Base-by-base conservation (phyloP, 225 moss, liverwort and hornwort species). In the Polytrichum formosum region DNA sequence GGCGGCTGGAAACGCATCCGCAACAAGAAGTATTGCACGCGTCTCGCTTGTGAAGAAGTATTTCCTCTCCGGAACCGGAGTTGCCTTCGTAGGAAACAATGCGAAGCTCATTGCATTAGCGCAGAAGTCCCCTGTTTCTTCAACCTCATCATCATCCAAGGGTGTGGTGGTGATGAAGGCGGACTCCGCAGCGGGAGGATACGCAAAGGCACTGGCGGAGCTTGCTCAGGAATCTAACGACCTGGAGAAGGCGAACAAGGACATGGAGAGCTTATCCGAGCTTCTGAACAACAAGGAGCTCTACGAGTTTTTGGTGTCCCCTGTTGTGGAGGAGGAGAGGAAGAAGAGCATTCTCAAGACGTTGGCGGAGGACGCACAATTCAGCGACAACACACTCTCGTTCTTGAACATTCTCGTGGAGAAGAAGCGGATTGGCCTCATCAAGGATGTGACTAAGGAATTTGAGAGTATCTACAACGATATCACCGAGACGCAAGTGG, bases 321-420 rank as follows among this genome's bases (percentile, higher is more conserved):
- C 94, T 6, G 85, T 97, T 28, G 81, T 97, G 13, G 54, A 80
- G 21, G 92, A 82, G 3, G 94, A 98, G 68, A 94, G 94, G 85
- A 98, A 98, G 90, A 94, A 92, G 80, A 85, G 87, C 72, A 94
- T 98, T 19, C 26, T 98, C 72, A 91, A 90, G 86, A 91, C 90
- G 9, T 60, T 98, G 63, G 91, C 94, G 2, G 91, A 84, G 73
- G 97, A 98, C 37, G 92, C 89, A 7, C 65, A 82, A 70, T 94
- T 94, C 65, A 88, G 88, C 69, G 68, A 70, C 22, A 85, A 77
- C 72, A 92, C 97, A 2, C 73, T 92, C 37, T 90, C 82, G 56
- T 91, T 97, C 56, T 63, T 97, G 26, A 78, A 91, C 68, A 79
- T 94, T 21, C 66, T 94, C 60, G 83, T 92, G 23, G 97, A 97